A percentile compares a stretch with the other conserved stretches of the same genome.
phyloP scores from a whole-genome alignment of 306 rosid species.

The Vicia faba region DNA sequence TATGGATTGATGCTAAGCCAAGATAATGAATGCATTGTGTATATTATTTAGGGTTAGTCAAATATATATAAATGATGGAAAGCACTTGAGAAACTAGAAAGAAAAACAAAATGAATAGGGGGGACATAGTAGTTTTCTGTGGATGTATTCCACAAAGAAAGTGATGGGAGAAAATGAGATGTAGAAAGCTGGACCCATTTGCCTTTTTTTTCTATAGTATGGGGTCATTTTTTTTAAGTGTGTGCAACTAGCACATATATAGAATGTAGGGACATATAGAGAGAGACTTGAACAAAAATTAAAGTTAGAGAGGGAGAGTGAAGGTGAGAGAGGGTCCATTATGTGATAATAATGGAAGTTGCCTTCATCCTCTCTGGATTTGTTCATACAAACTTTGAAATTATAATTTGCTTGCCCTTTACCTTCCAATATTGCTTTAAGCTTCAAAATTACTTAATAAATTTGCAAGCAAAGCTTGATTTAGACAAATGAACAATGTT shows the following conservation, averaged over 20 bases:
- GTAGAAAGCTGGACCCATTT: conserved; percentile 56
- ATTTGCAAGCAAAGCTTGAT: conserved; percentile 53
- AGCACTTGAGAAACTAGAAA: conserved; percentile 42
- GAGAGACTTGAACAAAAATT: conserved; percentile 16
- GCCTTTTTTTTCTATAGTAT: conserved; percentile 46
- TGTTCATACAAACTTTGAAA: conserved; percentile 50
- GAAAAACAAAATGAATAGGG: conserved; percentile 28
- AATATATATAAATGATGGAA: conserved; percentile 33
- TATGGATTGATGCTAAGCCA: conserved; percentile 8
- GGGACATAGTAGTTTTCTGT: conserved; percentile 42
- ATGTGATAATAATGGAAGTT: conserved; percentile 57
- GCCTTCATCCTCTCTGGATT: conserved; percentile 76
- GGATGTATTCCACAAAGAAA: conserved; percentile 50
- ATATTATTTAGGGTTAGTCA: conserved; percentile 24
- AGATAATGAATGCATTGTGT: conserved; percentile 28
- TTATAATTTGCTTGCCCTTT: conserved; percentile 38
- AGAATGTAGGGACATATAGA: conserved; percentile 42
- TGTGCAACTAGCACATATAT: conserved; percentile 29
- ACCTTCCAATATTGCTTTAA: conserved; percentile 55
- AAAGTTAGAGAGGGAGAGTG: not conserved
- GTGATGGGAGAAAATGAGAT: conserved; percentile 47
- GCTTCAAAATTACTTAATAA: conserved; percentile 43
- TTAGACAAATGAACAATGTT: conserved; percentile 45
- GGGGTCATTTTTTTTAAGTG: conserved; percentile 40
- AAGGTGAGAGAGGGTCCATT: conserved; percentile 47